Evolutionary conservation across 805 yeast species (phyloP), one percentile per base, ranked within the genome.

Genomic region (Lachancea kluyveri): DNA sequence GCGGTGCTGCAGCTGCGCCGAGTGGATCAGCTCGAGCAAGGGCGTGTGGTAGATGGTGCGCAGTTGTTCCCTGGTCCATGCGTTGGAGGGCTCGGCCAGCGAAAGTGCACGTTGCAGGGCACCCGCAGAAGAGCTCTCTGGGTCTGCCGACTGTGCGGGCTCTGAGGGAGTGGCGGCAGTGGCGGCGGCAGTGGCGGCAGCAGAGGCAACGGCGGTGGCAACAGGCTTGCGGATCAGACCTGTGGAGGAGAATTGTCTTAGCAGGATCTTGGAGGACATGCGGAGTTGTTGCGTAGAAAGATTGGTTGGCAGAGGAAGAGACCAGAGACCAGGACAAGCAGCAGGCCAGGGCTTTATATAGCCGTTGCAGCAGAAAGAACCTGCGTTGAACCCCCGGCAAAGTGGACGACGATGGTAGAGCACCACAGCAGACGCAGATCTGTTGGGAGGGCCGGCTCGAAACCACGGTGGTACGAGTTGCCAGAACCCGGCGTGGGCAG

Each of bases 1-100:
- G 24, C 87, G 59, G 51, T 82, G 90, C 36, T 78, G 81, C 7
- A 68, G 43, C 43, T 79, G 85, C 1, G 90, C 76, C 22, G 63
- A 60, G 48, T 64, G 67, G 7, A 74, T 65, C 25, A 82, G 61
- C 23, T 78, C 81, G 59, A 76, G 60, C 39, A 82, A 57, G 0
- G 92, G 88, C 1, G 81, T 68, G 35, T 76, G 48, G 48, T 79
- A 81, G 30, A 82, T 77, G 28, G 70, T 71, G 10, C 59, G 51
- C 35, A 82, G 65, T 47, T 81, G 80, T 2, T 64, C 67, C 42
- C 66, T 68, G 3, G 83, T 65, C 92, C 92, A 82, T 21, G 48
- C 37, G 30, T 58, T 53, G 7, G 48, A 37, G 8, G 68, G 66
- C 5, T 37, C 41, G 4, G 41, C 41, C 8, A 59, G 32, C 1